phyloP scores from a whole-genome alignment of 2,329 filamentous ascomycete species.

The Nigrograna mackinnonii region DNA sequence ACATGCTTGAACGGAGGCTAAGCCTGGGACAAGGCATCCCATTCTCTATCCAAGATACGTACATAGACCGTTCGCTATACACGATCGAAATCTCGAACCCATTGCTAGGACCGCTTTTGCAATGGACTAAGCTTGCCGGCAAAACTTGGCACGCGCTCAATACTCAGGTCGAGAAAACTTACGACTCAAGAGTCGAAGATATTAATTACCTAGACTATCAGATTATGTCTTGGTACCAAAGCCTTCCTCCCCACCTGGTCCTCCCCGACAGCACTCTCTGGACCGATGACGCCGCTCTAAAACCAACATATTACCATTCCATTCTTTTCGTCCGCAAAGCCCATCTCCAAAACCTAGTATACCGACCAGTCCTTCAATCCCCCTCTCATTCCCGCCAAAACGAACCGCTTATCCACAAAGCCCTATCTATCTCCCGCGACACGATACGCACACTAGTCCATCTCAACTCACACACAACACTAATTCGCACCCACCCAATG shows the following conservation, averaged over 20 bases:
- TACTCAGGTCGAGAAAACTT: constrained; percentile 8
- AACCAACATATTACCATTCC: constrained; percentile 11
- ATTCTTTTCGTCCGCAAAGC: constrained; percentile 9
- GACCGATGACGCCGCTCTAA: not conserved
- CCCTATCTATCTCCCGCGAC: constrained; percentile 10
- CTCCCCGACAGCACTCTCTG: constrained; percentile 1
- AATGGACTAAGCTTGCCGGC: constrained; percentile 13
- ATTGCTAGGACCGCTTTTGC: constrained; percentile 7
- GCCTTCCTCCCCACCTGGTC: constrained; percentile 2
- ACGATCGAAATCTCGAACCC: constrained; percentile 6
- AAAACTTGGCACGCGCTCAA: constrained; percentile 14
- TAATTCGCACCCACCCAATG: constrained; percentile 10
- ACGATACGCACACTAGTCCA: constrained; percentile 6
- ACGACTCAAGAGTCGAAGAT: constrained; percentile 8
- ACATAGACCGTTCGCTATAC: constrained; percentile 11
- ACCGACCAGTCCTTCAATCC: constrained; percentile 9
- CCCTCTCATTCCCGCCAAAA: constrained; percentile 5
- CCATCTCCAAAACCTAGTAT: constrained; percentile 11
- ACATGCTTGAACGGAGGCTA: constrained; percentile 13
- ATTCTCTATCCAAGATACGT: constrained; percentile 14
- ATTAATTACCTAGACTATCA: constrained; percentile 10
- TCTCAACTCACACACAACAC: constrained; percentile 5
- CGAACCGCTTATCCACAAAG: constrained; percentile 8
- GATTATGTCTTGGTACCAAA: constrained; percentile 10
- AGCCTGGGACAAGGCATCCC: constrained; percentile 14